Conservation (phyloP, 2,329 filamentous ascomycete genomes). For the Penicillium aurantiogriseum region DNA sequence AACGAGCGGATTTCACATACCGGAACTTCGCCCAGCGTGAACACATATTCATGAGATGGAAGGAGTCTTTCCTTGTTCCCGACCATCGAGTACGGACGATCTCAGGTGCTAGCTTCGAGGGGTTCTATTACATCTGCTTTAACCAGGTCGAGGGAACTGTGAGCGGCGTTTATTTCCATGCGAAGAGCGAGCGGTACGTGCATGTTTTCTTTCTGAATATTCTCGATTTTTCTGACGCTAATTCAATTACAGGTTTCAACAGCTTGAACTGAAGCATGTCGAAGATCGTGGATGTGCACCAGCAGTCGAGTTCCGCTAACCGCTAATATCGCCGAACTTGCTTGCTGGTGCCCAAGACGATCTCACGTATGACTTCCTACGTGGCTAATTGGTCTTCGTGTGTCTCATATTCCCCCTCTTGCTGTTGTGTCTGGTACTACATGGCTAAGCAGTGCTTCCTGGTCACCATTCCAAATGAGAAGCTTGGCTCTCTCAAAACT, state of each 20-base stretch:
- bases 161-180: conserved; percentile 95
- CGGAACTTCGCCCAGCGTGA: conserved; percentile 75
- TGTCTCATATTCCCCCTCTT: background rate
- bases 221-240: conserved; percentile 5
- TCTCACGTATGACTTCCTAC: background rate
- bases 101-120: conserved; percentile 92
- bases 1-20: conserved; percentile 57
- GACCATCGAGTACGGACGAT: conserved; percentile 91
- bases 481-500: background rate
- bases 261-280: conserved; percentile 86
- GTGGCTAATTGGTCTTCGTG: background rate
- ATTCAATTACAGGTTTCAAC: conserved; percentile 68
- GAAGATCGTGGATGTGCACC: conserved; percentile 78
- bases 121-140: conserved; percentile 99
- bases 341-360: conserved; percentile 15
- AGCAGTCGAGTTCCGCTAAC: conserved; percentile 83
- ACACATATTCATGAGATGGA: conserved; percentile 98
- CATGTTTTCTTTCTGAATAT: background rate
- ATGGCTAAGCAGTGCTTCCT: conserved; percentile 13
- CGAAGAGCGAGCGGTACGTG: conserved; percentile 92
- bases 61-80: conserved; percentile 94
- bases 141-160: conserved; percentile 85
- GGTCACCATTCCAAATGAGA: background rate
- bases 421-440: background rate
- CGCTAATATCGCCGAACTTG: conserved; percentile 52